Conservation (phyloP, 2,329 filamentous ascomycete genomes). For the Neofusicoccum umdonicola region DNA sequence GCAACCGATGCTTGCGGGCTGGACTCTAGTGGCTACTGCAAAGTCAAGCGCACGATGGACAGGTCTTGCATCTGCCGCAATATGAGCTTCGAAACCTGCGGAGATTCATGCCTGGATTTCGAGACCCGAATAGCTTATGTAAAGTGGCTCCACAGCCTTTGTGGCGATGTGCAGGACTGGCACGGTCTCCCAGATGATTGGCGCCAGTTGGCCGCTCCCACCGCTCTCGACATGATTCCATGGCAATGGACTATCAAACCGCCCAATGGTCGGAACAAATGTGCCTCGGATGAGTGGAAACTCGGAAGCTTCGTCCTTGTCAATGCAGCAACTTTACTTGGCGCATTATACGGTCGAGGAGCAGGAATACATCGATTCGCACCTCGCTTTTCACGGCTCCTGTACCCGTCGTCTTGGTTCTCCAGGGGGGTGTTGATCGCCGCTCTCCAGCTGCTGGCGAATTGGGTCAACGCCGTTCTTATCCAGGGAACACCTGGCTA, state of each 20-base stretch:
- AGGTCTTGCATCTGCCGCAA: slow-evolving; percentile 31
- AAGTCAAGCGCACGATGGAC: slow-evolving; percentile 27
- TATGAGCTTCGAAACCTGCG: slow-evolving; percentile 29
- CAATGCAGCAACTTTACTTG: slow-evolving; percentile 25
- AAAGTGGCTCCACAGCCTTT: slow-evolving; percentile 32
- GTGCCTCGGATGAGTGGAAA: slow-evolving; percentile 26
- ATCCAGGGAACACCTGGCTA: slow-evolving; percentile 25
- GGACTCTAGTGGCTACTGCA: slow-evolving; percentile 32
- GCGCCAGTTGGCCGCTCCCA: slow-evolving; percentile 26
- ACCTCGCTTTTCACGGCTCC: not conserved
- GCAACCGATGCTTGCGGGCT: slow-evolving; percentile 32
- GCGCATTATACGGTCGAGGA: slow-evolving; percentile 18
- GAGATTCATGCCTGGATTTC: slow-evolving; percentile 30
- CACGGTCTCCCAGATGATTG: slow-evolving; percentile 32
- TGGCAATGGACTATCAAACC: slow-evolving; percentile 31
- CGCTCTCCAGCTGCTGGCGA: slow-evolving; percentile 25
- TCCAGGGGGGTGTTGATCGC: slow-evolving; percentile 24
- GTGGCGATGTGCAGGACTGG: slow-evolving; percentile 30
- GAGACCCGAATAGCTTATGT: slow-evolving; percentile 33
- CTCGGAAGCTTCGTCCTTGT: slow-evolving; percentile 25
- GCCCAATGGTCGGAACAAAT: slow-evolving; percentile 19
- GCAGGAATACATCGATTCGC: slow-evolving; percentile 1
- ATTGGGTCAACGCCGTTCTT: slow-evolving; percentile 25
- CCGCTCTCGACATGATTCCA: slow-evolving; percentile 30
- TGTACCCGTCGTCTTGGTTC: slow-evolving; percentile 20